Conservation (phyloP, 2,329 filamentous ascomycete genomes). For the Cercospora beticola region DNA sequence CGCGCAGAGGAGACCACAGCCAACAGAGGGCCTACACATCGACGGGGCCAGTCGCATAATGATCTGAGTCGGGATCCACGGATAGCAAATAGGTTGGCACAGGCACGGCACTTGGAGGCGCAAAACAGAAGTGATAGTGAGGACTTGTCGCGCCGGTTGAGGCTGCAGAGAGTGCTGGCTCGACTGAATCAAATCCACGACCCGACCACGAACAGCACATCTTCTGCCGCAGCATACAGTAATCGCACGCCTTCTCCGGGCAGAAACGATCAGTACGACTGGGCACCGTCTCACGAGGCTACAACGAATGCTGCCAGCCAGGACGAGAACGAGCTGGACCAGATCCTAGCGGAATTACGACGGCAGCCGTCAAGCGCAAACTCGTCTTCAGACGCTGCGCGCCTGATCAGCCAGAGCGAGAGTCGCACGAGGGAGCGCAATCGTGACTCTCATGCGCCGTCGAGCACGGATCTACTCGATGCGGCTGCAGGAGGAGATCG, state of each 20-base stretch:
- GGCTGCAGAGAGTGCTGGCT: slow-evolving; percentile 48
- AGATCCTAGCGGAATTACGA: slow-evolving; percentile 44
- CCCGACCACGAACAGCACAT: slow-evolving; percentile 29
- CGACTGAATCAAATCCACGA: slow-evolving; percentile 47
- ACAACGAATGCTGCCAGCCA: slow-evolving; percentile 32
- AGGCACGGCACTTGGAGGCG: not conserved
- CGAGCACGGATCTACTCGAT: slow-evolving; percentile 30
- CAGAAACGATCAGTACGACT: slow-evolving; percentile 59
- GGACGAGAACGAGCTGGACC: slow-evolving; percentile 42
- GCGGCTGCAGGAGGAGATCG: slow-evolving; percentile 31
- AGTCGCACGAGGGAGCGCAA: slow-evolving; percentile 33
- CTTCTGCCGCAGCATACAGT: slow-evolving; percentile 48
- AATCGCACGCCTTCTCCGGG: slow-evolving; percentile 52
- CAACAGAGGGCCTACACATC: not conserved
- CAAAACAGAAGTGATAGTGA: slow-evolving; percentile 33
- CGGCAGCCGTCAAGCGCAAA: slow-evolving; percentile 32
- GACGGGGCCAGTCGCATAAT: slow-evolving; percentile 16
- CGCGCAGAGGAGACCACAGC: slow-evolving; percentile 11
- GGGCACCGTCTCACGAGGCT: slow-evolving; percentile 53
- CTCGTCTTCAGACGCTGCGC: slow-evolving; percentile 37
- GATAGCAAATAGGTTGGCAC: slow-evolving; percentile 1
- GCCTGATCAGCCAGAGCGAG: slow-evolving; percentile 41
- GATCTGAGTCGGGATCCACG: slow-evolving; percentile 30
- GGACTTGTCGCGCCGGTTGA: slow-evolving; percentile 43
- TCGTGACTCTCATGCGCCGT: slow-evolving; percentile 28